Base-by-base conservation (phyloP, 2,329 filamentous ascomycete species). In the Clonostachys rosea region DNA sequence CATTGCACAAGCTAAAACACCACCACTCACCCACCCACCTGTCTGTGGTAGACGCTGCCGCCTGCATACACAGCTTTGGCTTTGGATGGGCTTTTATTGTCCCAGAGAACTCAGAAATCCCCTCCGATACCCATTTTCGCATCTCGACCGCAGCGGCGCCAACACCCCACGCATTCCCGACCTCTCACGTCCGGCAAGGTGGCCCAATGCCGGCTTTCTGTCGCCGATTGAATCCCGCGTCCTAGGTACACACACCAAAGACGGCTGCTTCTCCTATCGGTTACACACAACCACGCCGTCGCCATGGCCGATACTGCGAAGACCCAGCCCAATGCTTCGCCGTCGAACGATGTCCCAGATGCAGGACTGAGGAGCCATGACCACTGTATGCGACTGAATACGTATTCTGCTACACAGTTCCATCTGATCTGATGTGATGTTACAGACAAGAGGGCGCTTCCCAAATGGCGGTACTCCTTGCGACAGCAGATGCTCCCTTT, bases 381-480 rank as follows among this genome's bases (percentile, higher is more conserved):
- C 70, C 87, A 91, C 64, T 91, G 87, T 85, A 74, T 51, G 76
- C 42, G 16, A 40, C n/a, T 24, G 24, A 17, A 33, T 16, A 13
- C 13, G 33, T 14, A 24, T 13, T 12, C 30, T 43, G 13, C 42
- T 24, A 16, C 30, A 12, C 42, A 16, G n/a, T 13, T 24, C 16
- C 42, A 33, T 33, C 42, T 33, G 13, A 20, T 30, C 42, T 24
- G 16, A 14, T 30, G 24, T 30, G 24, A 30, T 30, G 24, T 30
- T 30, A 48, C 55, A 96, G 91, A 96, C 69, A 90, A 87, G 61
- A 81, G 83, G 64, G 84, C 84, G 55, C 82, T 99, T 49, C 91
- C 94, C 47, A 68, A 68, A 78, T 97, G 94, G 94, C 86, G 94
- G 59, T 96, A 96, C 71, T 73, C 75, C 52, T 70, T 96, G 56